Evolutionary conservation across 2,329 filamentous ascomycete species (phyloP).

Genomic region (Cladosporium austrohemisphaericum): DNA sequence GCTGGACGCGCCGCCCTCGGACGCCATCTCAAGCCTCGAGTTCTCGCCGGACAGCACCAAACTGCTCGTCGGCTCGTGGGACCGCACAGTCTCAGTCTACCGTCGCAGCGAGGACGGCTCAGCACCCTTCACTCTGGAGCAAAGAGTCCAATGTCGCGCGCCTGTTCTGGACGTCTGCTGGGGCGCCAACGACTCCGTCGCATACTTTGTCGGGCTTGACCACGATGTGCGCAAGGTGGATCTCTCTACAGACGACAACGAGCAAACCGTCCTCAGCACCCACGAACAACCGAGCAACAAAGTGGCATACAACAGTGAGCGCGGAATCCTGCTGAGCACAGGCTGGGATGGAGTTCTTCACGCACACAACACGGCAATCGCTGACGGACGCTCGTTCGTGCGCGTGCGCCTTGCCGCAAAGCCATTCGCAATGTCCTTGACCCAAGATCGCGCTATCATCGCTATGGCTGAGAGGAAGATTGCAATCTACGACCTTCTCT

Average conservation of each 20-base stretch:
- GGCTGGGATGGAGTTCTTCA: constrained; percentile 94
- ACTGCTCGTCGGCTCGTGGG: constrained; percentile 92
- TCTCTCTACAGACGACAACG: constrained; percentile 59
- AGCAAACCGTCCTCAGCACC: constrained; percentile 68
- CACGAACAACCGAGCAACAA: constrained; percentile 73
- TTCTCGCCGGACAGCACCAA: constrained; percentile 78
- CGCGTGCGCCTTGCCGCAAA: constrained; percentile 72
- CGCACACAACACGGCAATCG: constrained; percentile 60
- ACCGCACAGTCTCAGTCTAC: constrained; percentile 87
- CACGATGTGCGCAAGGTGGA: constrained; percentile 75
- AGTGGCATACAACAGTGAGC: constrained; percentile 74
- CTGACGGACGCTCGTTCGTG: constrained; percentile 19
- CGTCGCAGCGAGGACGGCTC: constrained; percentile 32
- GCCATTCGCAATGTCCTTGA: constrained; percentile 76
- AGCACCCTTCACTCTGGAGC: constrained; percentile 49
- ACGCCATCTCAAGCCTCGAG: constrained; percentile 80
- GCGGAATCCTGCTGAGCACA: constrained; percentile 77
- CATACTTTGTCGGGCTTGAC: constrained; percentile 83
- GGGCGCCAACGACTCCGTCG: constrained; percentile 71
- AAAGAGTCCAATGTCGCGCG: constrained; percentile 59
- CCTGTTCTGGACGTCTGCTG: constrained; percentile 92
- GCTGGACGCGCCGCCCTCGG: constrained; percentile 74
- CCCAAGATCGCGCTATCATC: constrained; percentile 83
- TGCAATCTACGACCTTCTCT: constrained; percentile 84
- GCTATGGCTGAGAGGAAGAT: constrained; percentile 93